Evolutionary conservation across 768 basidiomycete genomes (phyloP), one percentile per base, ranked within the genome.

Genomic region (Termitomyces sp.): DNA sequence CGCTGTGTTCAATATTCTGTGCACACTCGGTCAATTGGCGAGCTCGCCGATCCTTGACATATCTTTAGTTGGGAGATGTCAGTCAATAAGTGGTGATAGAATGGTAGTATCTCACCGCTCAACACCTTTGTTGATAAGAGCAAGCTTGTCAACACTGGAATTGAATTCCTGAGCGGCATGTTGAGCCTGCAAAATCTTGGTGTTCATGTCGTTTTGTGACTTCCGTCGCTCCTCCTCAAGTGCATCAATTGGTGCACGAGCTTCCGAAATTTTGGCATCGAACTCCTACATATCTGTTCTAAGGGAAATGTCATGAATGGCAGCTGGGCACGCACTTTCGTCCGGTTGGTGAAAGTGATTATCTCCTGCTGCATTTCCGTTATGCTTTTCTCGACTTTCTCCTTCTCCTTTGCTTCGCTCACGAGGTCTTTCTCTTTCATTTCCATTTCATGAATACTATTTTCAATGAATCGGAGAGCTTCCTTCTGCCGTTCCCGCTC

Each of bases 11-110:
- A 12, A 91, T 79, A 53, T 76, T 74, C 24, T 74, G 75, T 15
- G 76, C 75, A 60, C 78, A 84, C 34, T 89, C 85, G 24, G 79
- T 73, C 44, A 91, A 73, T 53, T 77, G 70, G 21, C 81, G 78
- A 3, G 75, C 80, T 32, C 83, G 81, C 62, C 83, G 86, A 40
- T 86, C 83, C 49, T 83, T 82, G 54, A 87, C 75, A 66, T 94
- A 93, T 58, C 93, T 96, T 48, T 47, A 35, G 37, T 50, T 30
- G 34, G 52, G 30, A 34, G 17, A 52, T 6, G 38, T 55, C 5
- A 60, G 26, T 3, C 14, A 53, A 32, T 22, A 10, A 24, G 8
- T 7, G 19, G 34, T 26, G 11, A 50, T 17, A 43, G 22, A 19
- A 41, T 5, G 8, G 17, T 28, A 12, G 7, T 12, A 14, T 28